phyloP scores from a whole-genome alignment of 2,329 filamentous ascomycete genomes.

The Hirsutella rhossiliensis region DNA sequence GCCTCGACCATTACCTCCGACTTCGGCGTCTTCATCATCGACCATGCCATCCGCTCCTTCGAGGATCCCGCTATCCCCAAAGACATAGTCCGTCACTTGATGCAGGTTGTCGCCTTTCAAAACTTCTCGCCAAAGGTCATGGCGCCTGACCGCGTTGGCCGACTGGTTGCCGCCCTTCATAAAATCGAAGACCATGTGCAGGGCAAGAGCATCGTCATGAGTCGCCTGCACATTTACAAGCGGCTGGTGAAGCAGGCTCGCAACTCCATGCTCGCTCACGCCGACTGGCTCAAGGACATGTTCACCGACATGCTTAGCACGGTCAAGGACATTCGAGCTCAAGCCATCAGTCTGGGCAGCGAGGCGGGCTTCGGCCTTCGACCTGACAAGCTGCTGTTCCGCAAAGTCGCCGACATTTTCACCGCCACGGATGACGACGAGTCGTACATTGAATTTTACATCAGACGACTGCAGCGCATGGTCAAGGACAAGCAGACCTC shows the following conservation, averaged over 20 bases:
- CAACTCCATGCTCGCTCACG: conserved; percentile 55
- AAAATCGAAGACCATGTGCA: conserved; percentile 60
- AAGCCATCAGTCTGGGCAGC: conserved; percentile 63
- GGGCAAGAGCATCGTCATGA: conserved; percentile 70
- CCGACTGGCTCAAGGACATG: conserved; percentile 72
- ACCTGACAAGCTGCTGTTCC: conserved; percentile 54
- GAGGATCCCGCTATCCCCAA: conserved; percentile 61
- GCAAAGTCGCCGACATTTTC: conserved; percentile 53
- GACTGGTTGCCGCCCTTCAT: conserved; percentile 58
- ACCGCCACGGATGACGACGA: conserved; percentile 37
- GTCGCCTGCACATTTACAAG: conserved; percentile 68
- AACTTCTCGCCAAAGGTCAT: conserved; percentile 66
- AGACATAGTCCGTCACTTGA: conserved; percentile 62
- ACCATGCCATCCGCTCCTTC: conserved; percentile 65
- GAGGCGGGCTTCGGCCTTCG: conserved; percentile 60
- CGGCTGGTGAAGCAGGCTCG: conserved; percentile 62
- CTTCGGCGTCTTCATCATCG: conserved; percentile 68
- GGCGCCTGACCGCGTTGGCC: conserved; percentile 56
- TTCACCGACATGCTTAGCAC: conserved; percentile 72
- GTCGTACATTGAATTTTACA: conserved; percentile 59
- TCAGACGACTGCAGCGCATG: conserved; percentile 55
- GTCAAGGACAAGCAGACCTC: conserved; percentile 40
- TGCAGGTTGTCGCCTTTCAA: conserved; percentile 71
- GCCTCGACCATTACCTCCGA: conserved; percentile 61
- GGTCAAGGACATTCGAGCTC: conserved; percentile 61